These are phyloP conservation scores for Gaeumannomyces tritici DNA, from an alignment of 2,329 filamentous ascomycete genomes.

Conservation along the genomic window DNA sequence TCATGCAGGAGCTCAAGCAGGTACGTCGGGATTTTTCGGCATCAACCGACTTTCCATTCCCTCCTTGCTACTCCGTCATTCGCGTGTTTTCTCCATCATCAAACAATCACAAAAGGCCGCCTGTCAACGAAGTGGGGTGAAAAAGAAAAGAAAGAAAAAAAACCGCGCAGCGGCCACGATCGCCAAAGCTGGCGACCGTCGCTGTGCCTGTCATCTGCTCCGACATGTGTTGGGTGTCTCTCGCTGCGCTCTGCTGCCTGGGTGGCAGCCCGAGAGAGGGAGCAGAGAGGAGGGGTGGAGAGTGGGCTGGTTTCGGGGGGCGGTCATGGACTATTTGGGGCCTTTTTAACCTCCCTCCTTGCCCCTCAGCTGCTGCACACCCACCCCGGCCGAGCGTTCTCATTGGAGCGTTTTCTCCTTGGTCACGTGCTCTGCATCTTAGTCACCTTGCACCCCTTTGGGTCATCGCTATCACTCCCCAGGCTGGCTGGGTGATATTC, in stretches of 20 bases:
- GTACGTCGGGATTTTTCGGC: constrained; percentile 43
- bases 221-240: not conserved
- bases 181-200: not conserved
- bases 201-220: not conserved
- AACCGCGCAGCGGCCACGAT: not conserved
- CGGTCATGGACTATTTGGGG: constrained; percentile 19
- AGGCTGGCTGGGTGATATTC: not conserved
- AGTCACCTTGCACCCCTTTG: not conserved
- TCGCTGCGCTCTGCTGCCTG: constrained; percentile 7
- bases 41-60: not conserved
- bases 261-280: not conserved
- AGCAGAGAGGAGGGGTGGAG: constrained; percentile 2
- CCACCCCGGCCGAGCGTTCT: constrained; percentile 7
- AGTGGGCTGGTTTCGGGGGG: constrained; percentile 11
- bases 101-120: too few species aligned
- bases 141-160: not conserved
- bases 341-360: constrained; percentile 37
- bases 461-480: not conserved
- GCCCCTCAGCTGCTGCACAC: constrained; percentile 10
- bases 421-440: constrained; percentile 2
- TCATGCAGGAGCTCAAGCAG: constrained; percentile 77
- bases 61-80: too few species aligned
- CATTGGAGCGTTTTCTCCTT: constrained; percentile 4
- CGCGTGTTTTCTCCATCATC: too few species aligned
- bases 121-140: too few species aligned